A percentile compares a stretch with the other conserved stretches of the same genome.
phyloP scores from a whole-genome alignment of 2,329 filamentous ascomycete genomes.

The Arthrobotrys megalospora region DNA sequence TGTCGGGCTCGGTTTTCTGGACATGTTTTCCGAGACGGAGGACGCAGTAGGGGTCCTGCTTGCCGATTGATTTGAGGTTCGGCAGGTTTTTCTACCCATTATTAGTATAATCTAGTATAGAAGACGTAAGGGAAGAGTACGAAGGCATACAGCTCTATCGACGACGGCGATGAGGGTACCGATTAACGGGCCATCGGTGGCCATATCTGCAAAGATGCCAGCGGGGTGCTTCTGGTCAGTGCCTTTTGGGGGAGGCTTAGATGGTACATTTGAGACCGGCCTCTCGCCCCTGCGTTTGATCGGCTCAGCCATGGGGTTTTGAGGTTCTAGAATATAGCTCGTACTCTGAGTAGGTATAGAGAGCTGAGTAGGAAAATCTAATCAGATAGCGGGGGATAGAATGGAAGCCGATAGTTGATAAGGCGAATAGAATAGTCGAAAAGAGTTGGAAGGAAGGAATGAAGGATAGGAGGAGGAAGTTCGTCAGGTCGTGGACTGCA shows the following conservation, averaged over 20 bases:
- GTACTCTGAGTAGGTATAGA: slow-evolving; percentile 12
- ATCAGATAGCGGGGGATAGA: not conserved
- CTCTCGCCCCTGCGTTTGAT: slow-evolving; percentile 55
- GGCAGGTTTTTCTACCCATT: slow-evolving; percentile 83
- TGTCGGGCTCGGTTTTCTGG: slow-evolving; percentile 95
- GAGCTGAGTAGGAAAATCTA: not conserved
- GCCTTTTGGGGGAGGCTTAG: slow-evolving; percentile 55
- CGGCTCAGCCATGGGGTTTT: slow-evolving; percentile 51
- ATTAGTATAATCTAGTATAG: not conserved
- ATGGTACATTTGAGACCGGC: slow-evolving; percentile 18
- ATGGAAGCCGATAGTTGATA: not conserved
- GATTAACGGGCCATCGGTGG: slow-evolving; percentile 73
- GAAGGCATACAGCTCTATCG: slow-evolving; percentile 77
- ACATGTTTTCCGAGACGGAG: slow-evolving; percentile 95
- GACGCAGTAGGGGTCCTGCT: slow-evolving; percentile 98
- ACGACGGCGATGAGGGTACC: slow-evolving; percentile 93
- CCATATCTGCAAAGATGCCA: slow-evolving; percentile 64
- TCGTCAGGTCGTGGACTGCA: not conserved
- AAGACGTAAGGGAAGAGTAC: not conserved
- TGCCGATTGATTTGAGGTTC: slow-evolving; percentile 96
- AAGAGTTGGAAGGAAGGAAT: not conserved
- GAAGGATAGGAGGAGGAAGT: not conserved
- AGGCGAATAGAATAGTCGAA: not conserved
- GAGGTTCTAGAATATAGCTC: slow-evolving; percentile 29
- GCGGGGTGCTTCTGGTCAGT: slow-evolving; percentile 62